Base-by-base conservation (phyloP, 164 flowering plant species). In the Tinospora cordifolia region DNA sequence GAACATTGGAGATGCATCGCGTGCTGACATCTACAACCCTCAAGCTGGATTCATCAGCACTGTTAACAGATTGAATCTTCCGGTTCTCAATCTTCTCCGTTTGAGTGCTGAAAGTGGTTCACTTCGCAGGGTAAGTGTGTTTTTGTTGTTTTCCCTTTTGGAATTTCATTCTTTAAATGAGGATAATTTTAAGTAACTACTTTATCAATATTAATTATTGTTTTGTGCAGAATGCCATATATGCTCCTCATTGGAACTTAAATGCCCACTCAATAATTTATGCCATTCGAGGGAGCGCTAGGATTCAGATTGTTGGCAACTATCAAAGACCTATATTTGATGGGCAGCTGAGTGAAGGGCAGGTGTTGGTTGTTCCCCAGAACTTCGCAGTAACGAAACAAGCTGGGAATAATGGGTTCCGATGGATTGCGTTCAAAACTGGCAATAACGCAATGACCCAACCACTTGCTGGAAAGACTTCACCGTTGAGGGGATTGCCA, bases 181-280 rank as follows among this genome's bases (percentile, higher is more conserved):
- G 36, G 4, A 30, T 2, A 30, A 30, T 2, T 30, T 30, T 4
- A 30, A 22, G 7, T 30, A 30, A n/a, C n/a, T n/a, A n/a, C n/a
- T n/a, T n/a, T 2, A 30, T 30, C 36, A 30, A 30, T 30, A 30
- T 30, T 30, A 63, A 63, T 13, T 25, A n/a, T n/a, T n/a, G 21
- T 66, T 22, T 30, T n/a, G 34, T 19, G 65, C 72, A 87, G 94
- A 79, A 88, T 57, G 87, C 84, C 0, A 69, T 91, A 27, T 40
- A 77, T 67, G 72, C 83, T 1, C 97, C 97, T 1, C 86, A 85
- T 79, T 91, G 79, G 81, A 75, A 69, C 77, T 1, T 75, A 62
- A 86, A 88, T 72, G 83, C 88, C 46, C 87, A 91, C 80, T 78
- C 76, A 38, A 63, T 89, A 7, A 30, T 83, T 24, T 89, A 87